Conservation (phyloP, 257 asterid species). For the Solanum tarijense region DNA sequence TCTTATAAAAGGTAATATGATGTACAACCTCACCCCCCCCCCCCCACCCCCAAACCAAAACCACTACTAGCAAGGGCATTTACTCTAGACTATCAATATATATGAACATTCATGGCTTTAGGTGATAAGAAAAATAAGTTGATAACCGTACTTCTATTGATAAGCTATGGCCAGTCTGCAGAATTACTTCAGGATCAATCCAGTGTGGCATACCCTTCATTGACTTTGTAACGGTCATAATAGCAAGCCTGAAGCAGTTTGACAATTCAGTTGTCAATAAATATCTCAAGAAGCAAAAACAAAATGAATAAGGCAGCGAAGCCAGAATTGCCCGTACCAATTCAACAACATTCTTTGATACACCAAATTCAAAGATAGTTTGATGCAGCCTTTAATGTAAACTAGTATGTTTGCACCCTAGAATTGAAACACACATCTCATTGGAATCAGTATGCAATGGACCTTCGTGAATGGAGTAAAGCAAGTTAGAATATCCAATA, state of each 20-base stretch:
- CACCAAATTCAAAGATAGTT: neutral
- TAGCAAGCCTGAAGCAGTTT: neutral
- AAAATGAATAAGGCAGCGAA: neutral
- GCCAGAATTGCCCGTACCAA: neutral
- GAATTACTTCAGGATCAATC: slow-evolving; percentile 99
- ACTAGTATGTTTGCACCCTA: neutral
- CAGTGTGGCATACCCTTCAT: slow-evolving; percentile 99
- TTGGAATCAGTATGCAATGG: neutral
- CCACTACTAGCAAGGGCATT: too few species aligned
- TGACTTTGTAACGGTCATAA: slow-evolving; percentile 10
- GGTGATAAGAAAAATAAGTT: too few species aligned
- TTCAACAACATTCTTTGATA: neutral
- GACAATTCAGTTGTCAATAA: neutral
- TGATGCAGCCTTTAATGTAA: neutral
- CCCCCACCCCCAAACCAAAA: too few species aligned
- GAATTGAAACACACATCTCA: neutral
- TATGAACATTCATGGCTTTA: too few species aligned
- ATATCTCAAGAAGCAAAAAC: neutral
- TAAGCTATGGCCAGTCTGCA: slow-evolving; percentile 98
- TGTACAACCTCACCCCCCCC: too few species aligned
- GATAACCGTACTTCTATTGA: neutral
- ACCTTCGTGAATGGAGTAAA: neutral
- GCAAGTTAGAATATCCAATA: neutral
- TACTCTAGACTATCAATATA: too few species aligned
- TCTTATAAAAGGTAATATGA: too few species aligned